Conservation (phyloP, 176 grass and related monocot species). For the Thalia dealbata region DNA sequence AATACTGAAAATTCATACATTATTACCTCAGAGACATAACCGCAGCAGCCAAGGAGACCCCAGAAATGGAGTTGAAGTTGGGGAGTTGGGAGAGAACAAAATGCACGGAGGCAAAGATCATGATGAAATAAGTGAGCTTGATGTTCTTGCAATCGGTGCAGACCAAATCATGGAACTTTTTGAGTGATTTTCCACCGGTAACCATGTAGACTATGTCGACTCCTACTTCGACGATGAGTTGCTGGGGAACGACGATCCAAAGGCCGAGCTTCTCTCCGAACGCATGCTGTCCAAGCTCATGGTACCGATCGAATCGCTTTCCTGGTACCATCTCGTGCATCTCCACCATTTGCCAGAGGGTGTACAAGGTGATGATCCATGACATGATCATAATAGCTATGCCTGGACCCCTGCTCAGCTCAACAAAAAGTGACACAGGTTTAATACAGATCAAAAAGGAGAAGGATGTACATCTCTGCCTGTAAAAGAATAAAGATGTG, state of each 20-base stretch:
- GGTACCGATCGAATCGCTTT: too few species aligned
- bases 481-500: too few species aligned
- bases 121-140: slow-evolving; percentile 5
- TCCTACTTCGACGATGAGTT: not conserved
- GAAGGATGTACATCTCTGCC: too few species aligned
- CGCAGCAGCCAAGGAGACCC: not conserved
- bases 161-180: slow-evolving; percentile 2
- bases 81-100: not conserved
- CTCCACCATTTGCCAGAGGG: too few species aligned
- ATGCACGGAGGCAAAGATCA: not conserved
- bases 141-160: not conserved
- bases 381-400: not conserved
- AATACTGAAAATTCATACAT: not conserved
- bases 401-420: not conserved
- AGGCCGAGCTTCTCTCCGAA: too few species aligned
- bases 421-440: too few species aligned
- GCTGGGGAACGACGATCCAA: too few species aligned
- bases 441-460: too few species aligned
- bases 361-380: too few species aligned
- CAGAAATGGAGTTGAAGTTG: not conserved
- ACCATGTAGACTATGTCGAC: slow-evolving; percentile 14
- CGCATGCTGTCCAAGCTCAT: too few species aligned
- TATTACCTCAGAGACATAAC: not conserved
- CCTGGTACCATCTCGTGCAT: too few species aligned
- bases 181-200: slow-evolving; percentile 6